These are phyloP conservation scores for Globomyces pollinis-pini DNA, from an alignment of 192 early-diverging fungal genomes.

Conservation along the genomic window DNA sequence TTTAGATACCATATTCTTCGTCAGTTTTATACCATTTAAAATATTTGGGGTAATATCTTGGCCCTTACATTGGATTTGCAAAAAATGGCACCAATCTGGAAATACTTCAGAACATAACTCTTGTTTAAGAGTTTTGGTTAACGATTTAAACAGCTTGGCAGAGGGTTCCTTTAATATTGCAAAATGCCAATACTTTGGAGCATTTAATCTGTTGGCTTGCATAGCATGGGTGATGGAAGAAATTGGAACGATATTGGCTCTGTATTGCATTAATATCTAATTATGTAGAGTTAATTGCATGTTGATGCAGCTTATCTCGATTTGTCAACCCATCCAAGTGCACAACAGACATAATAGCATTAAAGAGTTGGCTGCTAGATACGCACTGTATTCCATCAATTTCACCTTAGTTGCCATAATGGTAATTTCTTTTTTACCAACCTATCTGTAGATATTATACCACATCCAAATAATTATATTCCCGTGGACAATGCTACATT, in stretches of 20 bases:
- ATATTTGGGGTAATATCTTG: background rate
- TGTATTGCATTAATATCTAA: too few relatives aligned
- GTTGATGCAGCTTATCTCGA: too few relatives aligned
- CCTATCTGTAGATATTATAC: background rate
- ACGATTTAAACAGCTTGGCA: background rate
- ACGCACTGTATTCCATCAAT: too few relatives aligned
- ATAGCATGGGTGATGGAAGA: background rate
- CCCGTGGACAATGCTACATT: too few relatives aligned
- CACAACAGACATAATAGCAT: too few relatives aligned
- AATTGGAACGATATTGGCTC: background rate
- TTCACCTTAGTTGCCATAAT: background rate
- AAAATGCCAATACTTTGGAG: background rate
- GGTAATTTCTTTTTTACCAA: background rate
- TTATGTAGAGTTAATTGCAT: too few relatives aligned
- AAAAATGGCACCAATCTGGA: background rate
- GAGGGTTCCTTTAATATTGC: background rate
- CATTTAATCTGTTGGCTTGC: background rate
- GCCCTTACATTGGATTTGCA: background rate
- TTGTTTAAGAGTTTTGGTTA: background rate
- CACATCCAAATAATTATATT: too few relatives aligned
- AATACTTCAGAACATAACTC: background rate
- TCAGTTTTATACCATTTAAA: background rate
- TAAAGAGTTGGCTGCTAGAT: too few relatives aligned
- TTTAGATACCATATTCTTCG: background rate
- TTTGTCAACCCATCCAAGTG: too few relatives aligned